Base-by-base conservation (phyloP, 2,329 filamentous ascomycete genomes). In the Claviceps digitariae region DNA sequence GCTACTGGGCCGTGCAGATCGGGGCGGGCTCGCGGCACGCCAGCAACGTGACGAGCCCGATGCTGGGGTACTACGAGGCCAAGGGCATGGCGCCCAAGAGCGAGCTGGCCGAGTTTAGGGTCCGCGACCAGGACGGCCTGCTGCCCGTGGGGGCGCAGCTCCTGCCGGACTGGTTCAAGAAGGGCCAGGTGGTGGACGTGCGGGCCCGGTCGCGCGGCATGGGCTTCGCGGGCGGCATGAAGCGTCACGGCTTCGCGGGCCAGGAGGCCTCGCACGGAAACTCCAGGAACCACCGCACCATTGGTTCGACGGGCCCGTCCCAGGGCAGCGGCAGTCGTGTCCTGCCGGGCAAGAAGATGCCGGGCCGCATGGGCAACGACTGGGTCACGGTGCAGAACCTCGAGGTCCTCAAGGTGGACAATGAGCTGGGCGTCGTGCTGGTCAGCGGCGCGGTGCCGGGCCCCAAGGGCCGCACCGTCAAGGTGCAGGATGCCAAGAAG, bases 151-250 rank as follows among this genome's bases (percentile, higher is more conserved):
- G 93, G 44, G 75, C 83, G 61, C 74, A 79, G 61, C 79, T 98
- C 59, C 77, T 79, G 57, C 88, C 93, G n/a, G 83, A 87, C 63
- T 95, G 93, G 87, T 97, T 97, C 72, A 77, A 84, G 62, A 80
- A 84, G 64, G 93, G 93, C 20, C 90, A 96, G 72, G 94, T 82
- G 69, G 86, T 98, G 56, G 93, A 98, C 72, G 83, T 89, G 52
- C 79, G 84, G 63, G 84, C 83, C 49, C 81, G 86, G 64, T 85
- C 82, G 61, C 81, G 87, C 66, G 93, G 93, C 52, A 91, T 89
- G 80, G 93, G 93, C 8, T 98, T 96, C 67, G 88, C 86, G 10
- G 93, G 93, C 78, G 93, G 88, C 60, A 98, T 98, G 93, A 98
- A 98, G 82, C 79, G 87, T 61, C 87, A 91, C 73, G 90, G 90